Percentiles rank a stretch among this genome's conserved stretches.
phyloP scores from a whole-genome alignment of 306 rosid species.

The Vigna reflexopilosa region DNA sequence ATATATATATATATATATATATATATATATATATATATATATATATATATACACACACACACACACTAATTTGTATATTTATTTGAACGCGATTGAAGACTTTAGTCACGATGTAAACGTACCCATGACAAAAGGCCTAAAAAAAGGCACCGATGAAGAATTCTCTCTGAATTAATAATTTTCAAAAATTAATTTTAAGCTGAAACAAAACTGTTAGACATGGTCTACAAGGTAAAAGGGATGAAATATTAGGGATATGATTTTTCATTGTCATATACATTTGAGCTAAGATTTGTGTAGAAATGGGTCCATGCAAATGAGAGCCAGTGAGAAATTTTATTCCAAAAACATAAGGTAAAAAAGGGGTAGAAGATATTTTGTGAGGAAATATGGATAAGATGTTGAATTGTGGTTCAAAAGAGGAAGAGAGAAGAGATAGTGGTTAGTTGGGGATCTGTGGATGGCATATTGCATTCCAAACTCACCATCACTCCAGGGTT shows the following conservation, averaged over 20 bases:
- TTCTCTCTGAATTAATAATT: background rate
- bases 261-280: background rate
- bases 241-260: background rate
- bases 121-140: background rate
- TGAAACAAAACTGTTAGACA: background rate
- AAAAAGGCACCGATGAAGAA: background rate
- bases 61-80: too few relatives aligned
- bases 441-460: slow-evolving; percentile 25
- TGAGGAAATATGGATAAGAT: slow-evolving; percentile 48
- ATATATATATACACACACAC: too few relatives aligned
- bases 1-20: too few relatives aligned
- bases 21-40: too few relatives aligned
- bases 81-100: too few relatives aligned
- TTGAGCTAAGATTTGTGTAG: background rate
- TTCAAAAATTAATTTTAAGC: background rate
- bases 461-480: slow-evolving; percentile 70
- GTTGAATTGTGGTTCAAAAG: slow-evolving; percentile 30
- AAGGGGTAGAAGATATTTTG: slow-evolving; percentile 41
- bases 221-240: too few relatives aligned
- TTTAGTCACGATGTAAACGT: background rate
- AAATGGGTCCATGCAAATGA: background rate
- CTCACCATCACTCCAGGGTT: slow-evolving; percentile 42
- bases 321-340: slow-evolving; percentile 7
- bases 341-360: background rate
- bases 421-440: slow-evolving; percentile 12